A percentile compares a stretch with the other conserved stretches of the same genome.
phyloP scores from a whole-genome alignment of 2,329 filamentous ascomycete genomes.

The Fusarium sp. region DNA sequence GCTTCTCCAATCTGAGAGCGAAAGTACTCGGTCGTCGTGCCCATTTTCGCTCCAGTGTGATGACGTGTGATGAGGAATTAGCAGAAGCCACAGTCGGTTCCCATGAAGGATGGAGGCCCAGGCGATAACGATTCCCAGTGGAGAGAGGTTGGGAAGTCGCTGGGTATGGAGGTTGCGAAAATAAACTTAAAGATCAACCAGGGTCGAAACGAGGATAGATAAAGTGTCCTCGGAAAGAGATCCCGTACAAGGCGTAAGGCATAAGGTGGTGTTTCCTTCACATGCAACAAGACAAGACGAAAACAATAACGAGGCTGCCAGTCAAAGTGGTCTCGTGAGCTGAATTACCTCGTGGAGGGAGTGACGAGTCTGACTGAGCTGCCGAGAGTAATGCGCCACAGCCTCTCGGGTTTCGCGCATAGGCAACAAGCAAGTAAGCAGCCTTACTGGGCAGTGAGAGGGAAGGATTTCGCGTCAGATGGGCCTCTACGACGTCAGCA shows the following conservation, averaged over 20 bases:
- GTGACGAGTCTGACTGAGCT: neutral
- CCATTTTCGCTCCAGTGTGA: conserved; percentile 38
- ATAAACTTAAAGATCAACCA: conserved; percentile 2
- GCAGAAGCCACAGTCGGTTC: neutral
- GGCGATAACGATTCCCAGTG: neutral
- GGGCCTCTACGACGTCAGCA: conserved; percentile 35
- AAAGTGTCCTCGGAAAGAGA: neutral
- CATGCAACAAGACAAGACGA: conserved; percentile 9
- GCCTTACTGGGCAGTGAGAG: neutral
- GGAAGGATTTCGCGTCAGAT: conserved; percentile 29
- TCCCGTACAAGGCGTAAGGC: neutral
- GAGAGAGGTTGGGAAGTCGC: neutral
- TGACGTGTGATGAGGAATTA: neutral
- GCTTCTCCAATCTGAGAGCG: conserved; percentile 69
- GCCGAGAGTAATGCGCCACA: conserved; percentile 8
- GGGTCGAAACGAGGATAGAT: neutral
- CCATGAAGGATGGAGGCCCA: neutral
- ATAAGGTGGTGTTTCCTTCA: neutral
- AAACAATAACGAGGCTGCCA: neutral
- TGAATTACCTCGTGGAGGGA: neutral
- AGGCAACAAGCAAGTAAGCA: conserved; percentile 26
- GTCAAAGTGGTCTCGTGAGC: conserved; percentile 2
- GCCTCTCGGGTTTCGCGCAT: conserved; percentile 16
- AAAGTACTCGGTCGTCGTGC: conserved; percentile 61
- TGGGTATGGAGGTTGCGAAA: neutral